phyloP scores from a whole-genome alignment of 169 alveolate species.

The Plasmodium coatneyi region DNA sequence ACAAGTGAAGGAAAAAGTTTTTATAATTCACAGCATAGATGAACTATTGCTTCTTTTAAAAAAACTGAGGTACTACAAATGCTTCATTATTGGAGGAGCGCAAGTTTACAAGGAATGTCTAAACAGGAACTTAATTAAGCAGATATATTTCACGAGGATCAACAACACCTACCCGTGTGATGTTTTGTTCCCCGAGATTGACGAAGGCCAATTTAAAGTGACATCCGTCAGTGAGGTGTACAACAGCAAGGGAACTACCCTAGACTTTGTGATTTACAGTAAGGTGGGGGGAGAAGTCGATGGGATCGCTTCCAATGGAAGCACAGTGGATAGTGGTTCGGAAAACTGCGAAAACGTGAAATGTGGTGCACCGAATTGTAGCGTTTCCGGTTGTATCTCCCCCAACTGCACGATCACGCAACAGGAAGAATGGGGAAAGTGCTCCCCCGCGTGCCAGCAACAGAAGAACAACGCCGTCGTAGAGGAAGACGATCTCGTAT shows the following conservation, averaged over 20 bases:
- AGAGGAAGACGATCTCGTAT: conserved; percentile 38
- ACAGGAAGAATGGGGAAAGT: background rate
- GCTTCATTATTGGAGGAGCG: conserved; percentile 91
- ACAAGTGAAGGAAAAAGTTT: conserved; percentile 76
- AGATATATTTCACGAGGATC: conserved; percentile 90
- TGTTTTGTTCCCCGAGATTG: conserved; percentile 81
- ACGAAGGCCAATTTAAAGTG: conserved; percentile 74
- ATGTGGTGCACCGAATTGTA: background rate
- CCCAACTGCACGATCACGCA: background rate
- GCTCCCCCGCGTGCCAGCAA: background rate
- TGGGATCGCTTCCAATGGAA: background rate
- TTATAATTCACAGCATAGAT: conserved; percentile 74
- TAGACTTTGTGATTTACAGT: conserved; percentile 76
- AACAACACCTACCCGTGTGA: conserved; percentile 87
- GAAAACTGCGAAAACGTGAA: background rate
- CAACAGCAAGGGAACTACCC: conserved; percentile 63
- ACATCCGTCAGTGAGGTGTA: conserved; percentile 79
- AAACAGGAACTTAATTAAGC: conserved; percentile 76
- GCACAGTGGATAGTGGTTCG: background rate
- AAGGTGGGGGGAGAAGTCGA: conserved; percentile 2
- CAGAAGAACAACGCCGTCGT: background rate
- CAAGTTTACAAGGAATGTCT: conserved; percentile 86
- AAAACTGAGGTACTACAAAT: conserved; percentile 77
- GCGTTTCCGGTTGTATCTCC: background rate
- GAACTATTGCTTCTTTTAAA: conserved; percentile 76